Conservation (phyloP, 2,329 filamentous ascomycete genomes). For the Epichloe coenophiala region DNA sequence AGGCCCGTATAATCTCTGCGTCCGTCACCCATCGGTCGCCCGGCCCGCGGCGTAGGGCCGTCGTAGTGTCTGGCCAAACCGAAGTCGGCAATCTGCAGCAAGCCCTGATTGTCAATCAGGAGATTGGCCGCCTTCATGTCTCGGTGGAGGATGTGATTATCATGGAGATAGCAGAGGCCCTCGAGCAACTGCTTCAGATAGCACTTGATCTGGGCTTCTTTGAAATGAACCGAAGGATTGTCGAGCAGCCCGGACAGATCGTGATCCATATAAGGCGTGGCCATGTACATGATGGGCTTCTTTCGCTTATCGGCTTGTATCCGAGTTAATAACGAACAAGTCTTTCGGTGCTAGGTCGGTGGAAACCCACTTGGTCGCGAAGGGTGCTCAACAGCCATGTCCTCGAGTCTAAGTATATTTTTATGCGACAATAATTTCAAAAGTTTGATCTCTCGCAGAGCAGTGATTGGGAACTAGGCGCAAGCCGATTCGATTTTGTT, state of each 20-base stretch:
- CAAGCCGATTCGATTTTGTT: not conserved
- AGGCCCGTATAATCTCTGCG: conserved; percentile 88
- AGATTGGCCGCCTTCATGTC: conserved; percentile 99
- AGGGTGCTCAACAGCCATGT: conserved; percentile 85
- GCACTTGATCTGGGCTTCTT: conserved; percentile 89
- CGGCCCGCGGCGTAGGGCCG: conserved; percentile 62
- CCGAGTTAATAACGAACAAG: not conserved
- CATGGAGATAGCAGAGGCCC: conserved; percentile 81
- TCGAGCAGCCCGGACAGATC: conserved; percentile 94
- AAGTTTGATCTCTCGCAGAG: conserved; percentile 92
- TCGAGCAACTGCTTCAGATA: conserved; percentile 91
- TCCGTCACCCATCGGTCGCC: conserved; percentile 71
- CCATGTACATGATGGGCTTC: conserved; percentile 91
- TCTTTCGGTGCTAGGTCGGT: not conserved
- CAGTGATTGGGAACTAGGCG: conserved; percentile 81
- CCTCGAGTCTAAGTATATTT: conserved; percentile 76
- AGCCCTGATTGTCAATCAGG: conserved; percentile 85
- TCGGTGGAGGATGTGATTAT: conserved; percentile 78
- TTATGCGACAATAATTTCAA: conserved; percentile 87
- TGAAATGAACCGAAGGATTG: conserved; percentile 80
- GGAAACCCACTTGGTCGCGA: conserved; percentile 40
- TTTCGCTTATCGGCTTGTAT: conserved; percentile 58
- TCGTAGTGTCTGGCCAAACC: conserved; percentile 90
- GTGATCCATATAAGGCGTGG: conserved; percentile 97
- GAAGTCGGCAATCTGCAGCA: conserved; percentile 95